Evolutionary conservation across 176 grass and related monocot genomes (phyloP).

Genomic region (Aegilops umbellulata): DNA sequence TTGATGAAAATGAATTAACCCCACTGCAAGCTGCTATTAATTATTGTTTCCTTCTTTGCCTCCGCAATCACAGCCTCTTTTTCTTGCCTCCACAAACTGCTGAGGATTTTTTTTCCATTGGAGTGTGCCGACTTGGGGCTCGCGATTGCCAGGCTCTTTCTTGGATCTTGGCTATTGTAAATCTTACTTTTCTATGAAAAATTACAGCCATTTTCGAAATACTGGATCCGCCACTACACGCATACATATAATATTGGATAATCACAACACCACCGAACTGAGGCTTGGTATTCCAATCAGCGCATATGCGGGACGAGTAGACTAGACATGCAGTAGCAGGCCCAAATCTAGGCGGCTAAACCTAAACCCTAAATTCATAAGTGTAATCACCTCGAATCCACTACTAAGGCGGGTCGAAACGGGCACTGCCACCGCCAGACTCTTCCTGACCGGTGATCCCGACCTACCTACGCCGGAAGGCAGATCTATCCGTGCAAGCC

Average conservation of each 20-base stretch:
- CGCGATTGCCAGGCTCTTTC: neutral
- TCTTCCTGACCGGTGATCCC: neutral
- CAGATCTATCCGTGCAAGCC: conserved; percentile 24
- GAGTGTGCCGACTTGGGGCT: neutral
- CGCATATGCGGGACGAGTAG: neutral
- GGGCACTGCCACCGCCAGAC: neutral
- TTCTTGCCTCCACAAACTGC: neutral
- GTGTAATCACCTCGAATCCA: neutral
- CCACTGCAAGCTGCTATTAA: neutral
- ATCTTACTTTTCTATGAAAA: neutral
- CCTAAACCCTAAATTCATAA: conserved; percentile 35
- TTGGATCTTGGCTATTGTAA: neutral
- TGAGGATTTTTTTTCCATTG: neutral
- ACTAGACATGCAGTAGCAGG: neutral
- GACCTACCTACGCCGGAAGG: neutral
- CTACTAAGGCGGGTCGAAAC: neutral
- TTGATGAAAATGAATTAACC: neutral
- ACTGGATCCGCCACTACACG: neutral
- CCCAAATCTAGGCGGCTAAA: neutral
- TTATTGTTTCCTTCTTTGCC: neutral
- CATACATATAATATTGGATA: neutral
- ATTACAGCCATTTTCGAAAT: neutral
- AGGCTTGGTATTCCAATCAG: neutral
- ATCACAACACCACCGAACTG: neutral
- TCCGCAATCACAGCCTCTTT: neutral